Conservation (phyloP, 2,329 filamentous ascomycete genomes). For the Ampelomyces quisqualis region DNA sequence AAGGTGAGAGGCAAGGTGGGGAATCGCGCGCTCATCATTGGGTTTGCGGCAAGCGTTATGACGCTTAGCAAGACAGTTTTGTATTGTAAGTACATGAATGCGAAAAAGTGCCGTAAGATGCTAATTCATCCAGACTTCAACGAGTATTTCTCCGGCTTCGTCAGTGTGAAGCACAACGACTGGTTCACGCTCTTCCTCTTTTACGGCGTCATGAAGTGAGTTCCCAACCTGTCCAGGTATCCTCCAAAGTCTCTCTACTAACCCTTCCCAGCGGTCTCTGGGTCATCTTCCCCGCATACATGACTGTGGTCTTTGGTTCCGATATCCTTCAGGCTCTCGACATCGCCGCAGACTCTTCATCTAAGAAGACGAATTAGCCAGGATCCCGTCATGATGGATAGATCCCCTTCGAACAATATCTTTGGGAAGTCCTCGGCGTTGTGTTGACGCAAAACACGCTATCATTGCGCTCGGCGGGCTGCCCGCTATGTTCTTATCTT, state of each 20-base stretch:
- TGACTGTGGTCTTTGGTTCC: constrained; percentile 59
- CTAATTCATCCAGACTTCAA: constrained; percentile 54
- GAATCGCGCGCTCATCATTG: constrained; percentile 58
- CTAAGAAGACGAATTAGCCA: constrained; percentile 30
- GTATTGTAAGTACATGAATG: constrained; percentile 57
- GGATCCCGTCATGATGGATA: neutral
- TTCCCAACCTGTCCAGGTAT: constrained; percentile 7
- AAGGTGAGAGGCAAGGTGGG: constrained; percentile 55
- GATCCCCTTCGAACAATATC: neutral
- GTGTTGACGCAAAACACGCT: neutral
- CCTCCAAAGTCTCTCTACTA: constrained; percentile 2
- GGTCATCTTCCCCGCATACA: constrained; percentile 64
- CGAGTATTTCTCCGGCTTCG: constrained; percentile 61
- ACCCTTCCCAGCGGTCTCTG: constrained; percentile 57
- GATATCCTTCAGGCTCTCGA: constrained; percentile 64
- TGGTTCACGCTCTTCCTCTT: constrained; percentile 54
- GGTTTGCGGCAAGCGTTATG: constrained; percentile 61
- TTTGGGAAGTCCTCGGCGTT: neutral
- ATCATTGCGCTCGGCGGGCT: neutral
- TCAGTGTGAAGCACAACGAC: constrained; percentile 64
- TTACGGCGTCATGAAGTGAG: constrained; percentile 69
- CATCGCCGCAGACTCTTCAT: constrained; percentile 40
- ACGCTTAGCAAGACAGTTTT: constrained; percentile 68
- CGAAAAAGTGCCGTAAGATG: neutral
- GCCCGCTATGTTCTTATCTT: neutral